Conservation (phyloP, 2,329 filamentous ascomycete genomes). For the Sarocladiaceae sp. region DNA sequence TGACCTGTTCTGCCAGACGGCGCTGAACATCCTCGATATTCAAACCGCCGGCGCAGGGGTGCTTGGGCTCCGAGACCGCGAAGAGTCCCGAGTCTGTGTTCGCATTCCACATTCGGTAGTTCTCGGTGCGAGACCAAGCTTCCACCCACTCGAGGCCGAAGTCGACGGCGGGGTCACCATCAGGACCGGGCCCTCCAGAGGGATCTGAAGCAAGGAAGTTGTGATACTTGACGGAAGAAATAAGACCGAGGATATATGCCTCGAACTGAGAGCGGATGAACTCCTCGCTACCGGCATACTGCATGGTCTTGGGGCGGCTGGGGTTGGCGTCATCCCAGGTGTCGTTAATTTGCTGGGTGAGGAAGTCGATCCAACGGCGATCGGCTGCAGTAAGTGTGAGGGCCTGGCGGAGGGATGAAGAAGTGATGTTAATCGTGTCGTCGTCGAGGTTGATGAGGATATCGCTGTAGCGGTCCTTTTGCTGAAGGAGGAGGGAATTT, state of each 20-base stretch:
- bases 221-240: conserved; percentile 87
- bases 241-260: conserved; percentile 84
- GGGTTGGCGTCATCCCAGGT: conserved; percentile 96
- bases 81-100: conserved; percentile 83
- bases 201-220: conserved; percentile 51
- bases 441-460: conserved; percentile 96
- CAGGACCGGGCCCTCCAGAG: conserved; percentile 49
- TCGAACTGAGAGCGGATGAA: conserved; percentile 97
- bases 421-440: conserved; percentile 75
- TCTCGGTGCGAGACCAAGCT: conserved; percentile 83
- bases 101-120: conserved; percentile 81
- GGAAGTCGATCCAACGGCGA: conserved; percentile 90
- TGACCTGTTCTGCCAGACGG: conserved; percentile 82
- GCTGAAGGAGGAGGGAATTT: conserved; percentile 87
- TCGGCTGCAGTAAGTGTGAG: conserved; percentile 78
- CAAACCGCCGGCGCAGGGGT: conserved; percentile 87
- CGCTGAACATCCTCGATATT: conserved; percentile 93
- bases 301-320: conserved; percentile 83
- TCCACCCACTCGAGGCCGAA: conserved; percentile 81
- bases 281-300: conserved; percentile 92
- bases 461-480: conserved; percentile 93
- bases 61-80: conserved; percentile 85
- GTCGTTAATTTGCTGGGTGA: conserved; percentile 88
- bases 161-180: conserved; percentile 79
- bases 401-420: conserved; percentile 67